A percentile compares a stretch with the other conserved stretches of the same genome.
Evolutionary conservation across 352 stramenopile genomes (phyloP).

Genomic region (Phytophthora tubulina): DNA sequence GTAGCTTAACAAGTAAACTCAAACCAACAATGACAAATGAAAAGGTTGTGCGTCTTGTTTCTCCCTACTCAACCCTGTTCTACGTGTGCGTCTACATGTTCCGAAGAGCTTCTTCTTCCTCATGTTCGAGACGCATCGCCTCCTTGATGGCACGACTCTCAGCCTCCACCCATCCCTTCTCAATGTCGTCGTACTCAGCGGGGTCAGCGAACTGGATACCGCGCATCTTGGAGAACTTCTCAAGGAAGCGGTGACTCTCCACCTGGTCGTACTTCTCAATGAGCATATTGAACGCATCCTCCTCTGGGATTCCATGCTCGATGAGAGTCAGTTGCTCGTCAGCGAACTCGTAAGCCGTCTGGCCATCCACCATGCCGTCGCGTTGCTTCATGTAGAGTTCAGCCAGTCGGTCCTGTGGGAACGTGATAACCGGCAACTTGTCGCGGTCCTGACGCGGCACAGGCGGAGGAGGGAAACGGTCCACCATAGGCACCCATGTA

Average conservation of each 20-base stretch:
- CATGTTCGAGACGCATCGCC: conserved; percentile 85
- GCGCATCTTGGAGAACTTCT: conserved; percentile 85
- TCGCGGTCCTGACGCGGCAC: conserved; percentile 81
- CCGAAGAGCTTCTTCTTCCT: conserved; percentile 79
- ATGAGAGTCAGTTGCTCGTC: conserved; percentile 90
- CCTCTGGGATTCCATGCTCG: conserved; percentile 80
- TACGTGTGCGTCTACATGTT: conserved; percentile 57
- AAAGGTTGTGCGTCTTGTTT: conserved; percentile 5
- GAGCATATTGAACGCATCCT: conserved; percentile 85
- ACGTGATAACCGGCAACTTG: conserved; percentile 81
- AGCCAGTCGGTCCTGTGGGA: conserved; percentile 86
- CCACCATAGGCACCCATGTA: conserved; percentile 76
- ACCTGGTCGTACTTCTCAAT: conserved; percentile 88
- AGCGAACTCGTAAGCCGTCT: conserved; percentile 89
- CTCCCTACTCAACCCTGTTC: conserved; percentile 7
- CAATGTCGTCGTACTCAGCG: conserved; percentile 85
- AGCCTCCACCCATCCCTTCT: conserved; percentile 82
- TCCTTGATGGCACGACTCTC: conserved; percentile 87
- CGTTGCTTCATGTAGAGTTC: conserved; percentile 85
- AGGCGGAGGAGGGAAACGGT: conserved; percentile 80
- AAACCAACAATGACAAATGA: conserved; percentile 1
- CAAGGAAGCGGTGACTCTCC: conserved; percentile 80
- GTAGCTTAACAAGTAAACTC: background rate
- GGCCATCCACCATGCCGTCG: conserved; percentile 71
- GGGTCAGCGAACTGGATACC: conserved; percentile 82